Base-by-base conservation (phyloP, 345 rosid species). In the Camelina hispida region DNA sequence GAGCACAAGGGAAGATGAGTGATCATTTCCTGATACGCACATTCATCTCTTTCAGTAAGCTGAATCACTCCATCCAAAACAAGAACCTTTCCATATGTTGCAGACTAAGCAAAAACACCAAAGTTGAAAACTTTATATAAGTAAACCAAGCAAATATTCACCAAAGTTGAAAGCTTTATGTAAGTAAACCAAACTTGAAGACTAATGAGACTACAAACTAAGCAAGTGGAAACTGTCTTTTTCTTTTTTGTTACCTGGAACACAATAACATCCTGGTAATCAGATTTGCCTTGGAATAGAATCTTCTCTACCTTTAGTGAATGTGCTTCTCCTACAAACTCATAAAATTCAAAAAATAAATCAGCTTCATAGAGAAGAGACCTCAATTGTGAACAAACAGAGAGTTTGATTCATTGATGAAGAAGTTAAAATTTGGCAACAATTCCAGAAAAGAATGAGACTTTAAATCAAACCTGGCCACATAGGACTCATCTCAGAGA, bases 21-120 rank as follows among this genome's bases (percentile, higher is more conserved):
- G 53, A 94, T 94, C 98, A 94, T 94, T 85, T 94, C 98, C 68
- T 94, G 98, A 76, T 94, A 94, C 7, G 98, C 97, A 82, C 97
- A 94, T 80, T 94, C 97, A 75, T 94, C 98, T 76, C 97, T 87
- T 82, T 94, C 96, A 1, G 98, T 94, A 17, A 94, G 93, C 65
- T 94, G 98, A 75, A 94, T 90, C 80, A 91, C 96, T 28, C 98
- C 98, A 68, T 94, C 98, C 88, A 94, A 80, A 74, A 94, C 92
- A 43, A 94, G 86, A 74, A 94, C 97, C 73, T 91, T 94, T 23
- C 98, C 98, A 42, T 94, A 94, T 5, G 98, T 87, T 9, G 97
- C 85, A 23, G 98, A 94, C 98, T 94, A 87, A 66, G 34, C 30
- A 4, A 28, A 3, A 9, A 4, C 54, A 55, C 60, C 61, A 58